Evolutionary conservation across 371 early-diverging fungal genomes (phyloP).

Genomic region (Umbelopsis sp.): DNA sequence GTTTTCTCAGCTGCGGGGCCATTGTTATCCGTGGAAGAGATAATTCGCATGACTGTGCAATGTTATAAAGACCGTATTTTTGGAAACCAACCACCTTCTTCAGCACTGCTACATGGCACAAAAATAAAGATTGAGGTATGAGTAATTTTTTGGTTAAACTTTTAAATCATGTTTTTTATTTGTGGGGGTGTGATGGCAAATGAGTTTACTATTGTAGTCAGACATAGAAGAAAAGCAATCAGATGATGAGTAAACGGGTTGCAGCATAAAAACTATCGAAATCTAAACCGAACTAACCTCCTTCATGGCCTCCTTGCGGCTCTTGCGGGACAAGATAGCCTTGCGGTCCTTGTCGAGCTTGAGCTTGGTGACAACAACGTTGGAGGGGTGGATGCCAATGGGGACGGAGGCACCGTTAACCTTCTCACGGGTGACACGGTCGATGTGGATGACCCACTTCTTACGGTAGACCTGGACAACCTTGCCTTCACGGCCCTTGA

Average conservation of each 20-base stretch:
- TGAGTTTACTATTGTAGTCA: background rate
- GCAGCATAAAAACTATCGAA: background rate
- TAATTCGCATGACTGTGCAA: too few species aligned
- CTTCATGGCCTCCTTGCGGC: constrained; percentile 44
- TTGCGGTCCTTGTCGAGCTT: constrained; percentile 97
- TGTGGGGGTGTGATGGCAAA: background rate
- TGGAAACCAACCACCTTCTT: too few species aligned
- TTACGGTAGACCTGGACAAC: constrained; percentile 95
- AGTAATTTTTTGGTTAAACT: background rate
- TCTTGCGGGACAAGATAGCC: constrained; percentile 83
- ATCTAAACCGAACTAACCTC: constrained; percentile 30
- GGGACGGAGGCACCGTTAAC: constrained; percentile 93
- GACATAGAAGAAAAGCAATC: too few species aligned
- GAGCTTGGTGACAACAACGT: constrained; percentile 94
- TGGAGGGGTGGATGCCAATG: constrained; percentile 97
- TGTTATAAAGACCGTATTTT: too few species aligned
- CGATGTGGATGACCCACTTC: constrained; percentile 98
- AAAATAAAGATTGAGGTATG: too few species aligned
- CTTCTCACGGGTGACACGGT: constrained; percentile 96
- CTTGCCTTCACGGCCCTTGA: constrained; percentile 98
- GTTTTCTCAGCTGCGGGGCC: too few species aligned
- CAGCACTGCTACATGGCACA: too few species aligned
- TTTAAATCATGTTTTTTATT: constrained; percentile 13
- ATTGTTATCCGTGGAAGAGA: too few species aligned
- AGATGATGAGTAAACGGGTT: background rate